Evolutionary conservation across 1,284 basidiomycete species (phyloP).

Genomic region (Malassezia furfur): DNA sequence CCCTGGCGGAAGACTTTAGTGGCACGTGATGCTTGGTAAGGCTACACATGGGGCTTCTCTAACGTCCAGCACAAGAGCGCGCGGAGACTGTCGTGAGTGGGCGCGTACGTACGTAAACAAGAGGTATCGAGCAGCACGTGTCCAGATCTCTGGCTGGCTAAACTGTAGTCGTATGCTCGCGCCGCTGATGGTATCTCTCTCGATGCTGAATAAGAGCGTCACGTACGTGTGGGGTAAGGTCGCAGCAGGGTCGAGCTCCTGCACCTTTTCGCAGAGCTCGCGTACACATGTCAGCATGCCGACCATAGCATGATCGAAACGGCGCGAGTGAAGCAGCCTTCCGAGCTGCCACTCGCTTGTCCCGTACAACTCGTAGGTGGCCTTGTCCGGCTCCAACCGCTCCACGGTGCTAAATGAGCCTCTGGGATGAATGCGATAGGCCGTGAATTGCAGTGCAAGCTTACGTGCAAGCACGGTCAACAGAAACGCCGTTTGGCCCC

Average conservation of each 20-base stretch:
- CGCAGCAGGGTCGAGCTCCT: slow-evolving; percentile 60
- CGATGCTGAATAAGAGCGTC: slow-evolving; percentile 50
- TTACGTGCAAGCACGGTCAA: slow-evolving; percentile 63
- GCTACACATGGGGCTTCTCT: neutral
- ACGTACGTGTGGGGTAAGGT: slow-evolving; percentile 76
- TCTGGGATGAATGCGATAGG: slow-evolving; percentile 29
- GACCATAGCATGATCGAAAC: slow-evolving; percentile 93
- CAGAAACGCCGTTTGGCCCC: slow-evolving; percentile 88
- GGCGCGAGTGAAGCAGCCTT: slow-evolving; percentile 77
- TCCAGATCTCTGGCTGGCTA: slow-evolving; percentile 84
- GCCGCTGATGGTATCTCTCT: slow-evolving; percentile 62
- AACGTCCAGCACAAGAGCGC: slow-evolving; percentile 5
- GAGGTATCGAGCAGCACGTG: slow-evolving; percentile 80
- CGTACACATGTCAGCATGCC: slow-evolving; percentile 88
- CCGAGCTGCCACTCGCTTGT: slow-evolving; percentile 63
- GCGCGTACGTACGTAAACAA: slow-evolving; percentile 57
- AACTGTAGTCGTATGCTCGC: slow-evolving; percentile 87
- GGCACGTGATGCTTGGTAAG: slow-evolving; percentile 14
- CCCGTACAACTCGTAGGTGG: slow-evolving; percentile 30
- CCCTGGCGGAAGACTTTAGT: neutral
- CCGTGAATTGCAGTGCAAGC: slow-evolving; percentile 17
- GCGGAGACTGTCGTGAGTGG: slow-evolving; percentile 10
- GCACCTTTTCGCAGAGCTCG: slow-evolving; percentile 73
- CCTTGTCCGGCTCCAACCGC: slow-evolving; percentile 18
- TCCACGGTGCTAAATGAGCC: slow-evolving; percentile 32